Evolutionary conservation across 129 eudicot genomes (phyloP), one percentile per base, ranked within the genome.

Genomic region (Pulicaria dysenterica): DNA sequence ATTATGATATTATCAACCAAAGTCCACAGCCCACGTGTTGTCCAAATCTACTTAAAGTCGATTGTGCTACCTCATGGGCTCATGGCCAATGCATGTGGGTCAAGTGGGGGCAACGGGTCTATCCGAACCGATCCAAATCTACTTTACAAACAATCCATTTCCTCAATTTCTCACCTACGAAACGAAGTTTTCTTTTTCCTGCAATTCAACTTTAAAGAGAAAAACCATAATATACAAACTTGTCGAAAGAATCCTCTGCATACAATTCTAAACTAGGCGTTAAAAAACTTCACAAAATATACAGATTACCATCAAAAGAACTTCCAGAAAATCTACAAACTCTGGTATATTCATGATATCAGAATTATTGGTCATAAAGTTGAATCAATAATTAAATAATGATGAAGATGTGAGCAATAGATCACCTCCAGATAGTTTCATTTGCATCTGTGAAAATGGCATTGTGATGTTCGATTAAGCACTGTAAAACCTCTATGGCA

Each of bases 371-470:
- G 58, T 51, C 73, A 45, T 53, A 45, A 69, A 70, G 73, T 74
- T 55, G 73, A 68, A 64, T 53, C 49, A 13, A 38, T 45, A 50
- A 24, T 3, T 12, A 46, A 34, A 58, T 5, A 62, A 78, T 31
- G 14, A 8, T 5, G 43, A 48, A 39, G 14, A 63, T 65, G 41
- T 5, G 51, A 17, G 71, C 58, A 8, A 38, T 8, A 46, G 54
- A 34, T 84, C 83, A 89, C 82, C 91, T 87, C 98, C 98, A 90
- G 60, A 88, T 86, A 61, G 98, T 88, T 73, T 85, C 96, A 50
- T 88, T 86, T 58, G 98, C 96, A 79, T 94, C 97, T 3, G 93
- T 90, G 88, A 90, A 94, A 72, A 90, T 85, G 17, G 95, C 86
- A 80, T 86, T 94, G 76, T 94, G 98, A 72, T 94, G 98, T 62